Conservation (phyloP, 2,329 filamentous ascomycete genomes). For the Sporothrix dimorphospora region DNA sequence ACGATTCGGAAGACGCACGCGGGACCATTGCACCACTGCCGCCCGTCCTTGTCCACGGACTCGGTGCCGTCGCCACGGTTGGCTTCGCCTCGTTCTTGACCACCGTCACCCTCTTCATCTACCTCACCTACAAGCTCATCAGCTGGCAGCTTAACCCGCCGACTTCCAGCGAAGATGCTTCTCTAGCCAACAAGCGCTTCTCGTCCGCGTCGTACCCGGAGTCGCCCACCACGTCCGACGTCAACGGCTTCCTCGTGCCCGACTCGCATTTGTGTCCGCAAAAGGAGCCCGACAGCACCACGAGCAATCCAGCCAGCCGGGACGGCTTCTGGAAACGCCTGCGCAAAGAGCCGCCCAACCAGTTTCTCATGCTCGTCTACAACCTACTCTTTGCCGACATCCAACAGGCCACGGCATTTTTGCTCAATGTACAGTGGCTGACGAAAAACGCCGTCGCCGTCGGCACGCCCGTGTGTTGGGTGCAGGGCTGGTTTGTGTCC, state of each 20-base stretch:
- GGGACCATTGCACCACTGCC: constrained; percentile 44
- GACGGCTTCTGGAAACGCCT: constrained; percentile 35
- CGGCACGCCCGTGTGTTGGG: constrained; percentile 58
- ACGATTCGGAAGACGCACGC: constrained; percentile 39
- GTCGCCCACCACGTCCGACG: constrained; percentile 44
- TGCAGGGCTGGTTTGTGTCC: constrained; percentile 70
- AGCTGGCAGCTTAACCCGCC: constrained; percentile 41
- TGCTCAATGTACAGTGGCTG: constrained; percentile 65
- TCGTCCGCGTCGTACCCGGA: constrained; percentile 37
- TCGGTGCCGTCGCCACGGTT: constrained; percentile 45
- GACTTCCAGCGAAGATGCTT: constrained; percentile 16
- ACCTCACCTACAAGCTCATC: constrained; percentile 44
- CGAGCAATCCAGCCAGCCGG: not conserved
- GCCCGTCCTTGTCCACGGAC: constrained; percentile 42
- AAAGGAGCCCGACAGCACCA: constrained; percentile 27
- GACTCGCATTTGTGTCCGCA: constrained; percentile 35
- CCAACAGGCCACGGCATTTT: constrained; percentile 66
- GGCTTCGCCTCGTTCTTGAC: constrained; percentile 45
- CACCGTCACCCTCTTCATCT: constrained; percentile 41
- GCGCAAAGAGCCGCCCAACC: constrained; percentile 55
- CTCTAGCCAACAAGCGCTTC: not conserved
- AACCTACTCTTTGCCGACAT: constrained; percentile 71
- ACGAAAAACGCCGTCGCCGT: constrained; percentile 56
- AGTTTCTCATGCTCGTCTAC: constrained; percentile 70
- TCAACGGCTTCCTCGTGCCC: constrained; percentile 40